Conservation (phyloP, 2,329 filamentous ascomycete genomes). For the Aureobasidium sp. region DNA sequence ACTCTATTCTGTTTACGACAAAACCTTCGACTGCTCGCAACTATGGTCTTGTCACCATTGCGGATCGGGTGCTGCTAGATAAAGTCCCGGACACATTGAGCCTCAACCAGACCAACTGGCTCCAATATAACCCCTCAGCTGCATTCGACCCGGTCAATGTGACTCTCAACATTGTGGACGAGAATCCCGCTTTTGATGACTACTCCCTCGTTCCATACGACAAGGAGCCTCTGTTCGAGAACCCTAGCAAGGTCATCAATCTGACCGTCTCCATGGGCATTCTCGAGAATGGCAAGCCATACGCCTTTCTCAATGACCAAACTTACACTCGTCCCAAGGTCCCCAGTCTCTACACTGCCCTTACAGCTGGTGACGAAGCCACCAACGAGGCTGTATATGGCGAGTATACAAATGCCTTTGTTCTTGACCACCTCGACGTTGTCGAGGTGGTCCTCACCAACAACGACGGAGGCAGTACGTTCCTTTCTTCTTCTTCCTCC, state of each 20-base stretch:
- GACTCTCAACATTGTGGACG: conserved; percentile 47
- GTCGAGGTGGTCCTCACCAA: conserved; percentile 74
- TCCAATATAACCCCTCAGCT: conserved; percentile 46
- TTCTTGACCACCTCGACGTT: conserved; percentile 59
- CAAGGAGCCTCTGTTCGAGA: conserved; percentile 49
- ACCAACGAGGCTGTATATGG: conserved; percentile 40
- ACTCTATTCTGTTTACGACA: conserved; percentile 56
- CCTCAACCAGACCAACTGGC: conserved; percentile 50
- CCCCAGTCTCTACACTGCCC: conserved; percentile 68
- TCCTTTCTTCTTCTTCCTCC: not conserved
- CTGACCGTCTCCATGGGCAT: conserved; percentile 56
- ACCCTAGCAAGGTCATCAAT: conserved; percentile 55
- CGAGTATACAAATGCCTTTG: conserved; percentile 47
- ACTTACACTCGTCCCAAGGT: conserved; percentile 69
- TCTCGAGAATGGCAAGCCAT: conserved; percentile 49
- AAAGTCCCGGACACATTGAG: conserved; percentile 58
- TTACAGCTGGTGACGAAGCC: conserved; percentile 50
- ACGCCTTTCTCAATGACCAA: conserved; percentile 58
- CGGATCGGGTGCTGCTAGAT: conserved; percentile 50
- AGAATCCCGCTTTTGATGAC: conserved; percentile 65
- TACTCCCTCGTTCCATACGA: conserved; percentile 63
- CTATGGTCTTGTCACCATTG: conserved; percentile 49
- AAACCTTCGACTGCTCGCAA: conserved; percentile 46
- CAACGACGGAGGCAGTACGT: conserved; percentile 43
- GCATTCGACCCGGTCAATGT: conserved; percentile 28